Evolutionary conservation across 768 basidiomycete species (phyloP).

Genomic region (Asterophora parasitica): DNA sequence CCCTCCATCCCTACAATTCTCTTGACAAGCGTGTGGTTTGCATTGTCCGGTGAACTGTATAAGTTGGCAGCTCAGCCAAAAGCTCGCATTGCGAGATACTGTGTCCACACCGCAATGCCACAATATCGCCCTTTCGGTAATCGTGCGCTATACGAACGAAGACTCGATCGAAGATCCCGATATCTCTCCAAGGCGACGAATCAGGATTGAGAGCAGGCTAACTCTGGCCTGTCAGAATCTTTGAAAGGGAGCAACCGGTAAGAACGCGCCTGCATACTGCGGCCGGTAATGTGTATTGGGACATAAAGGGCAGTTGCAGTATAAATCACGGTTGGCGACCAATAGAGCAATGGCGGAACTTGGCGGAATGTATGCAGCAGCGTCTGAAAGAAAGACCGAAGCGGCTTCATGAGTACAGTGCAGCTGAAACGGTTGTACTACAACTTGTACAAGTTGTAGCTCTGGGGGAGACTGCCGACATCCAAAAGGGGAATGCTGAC

Average conservation of each 20-base stretch:
- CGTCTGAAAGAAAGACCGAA: slow-evolving; percentile 6
- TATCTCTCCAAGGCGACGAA: slow-evolving; percentile 53
- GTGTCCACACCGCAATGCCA: slow-evolving; percentile 49
- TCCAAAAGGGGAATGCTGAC: no score
- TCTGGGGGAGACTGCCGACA: no score
- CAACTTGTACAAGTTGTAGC: no score
- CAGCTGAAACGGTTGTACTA: no score
- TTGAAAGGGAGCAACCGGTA: background rate
- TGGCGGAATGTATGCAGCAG: background rate
- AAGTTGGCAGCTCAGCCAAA: background rate
- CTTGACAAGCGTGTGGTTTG: slow-evolving; percentile 53
- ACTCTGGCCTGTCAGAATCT: slow-evolving; percentile 14
- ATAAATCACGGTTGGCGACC: slow-evolving; percentile 51
- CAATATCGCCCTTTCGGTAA: slow-evolving; percentile 56
- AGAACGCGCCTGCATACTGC: slow-evolving; percentile 67
- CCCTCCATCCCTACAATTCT: slow-evolving; percentile 61
- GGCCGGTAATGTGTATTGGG: slow-evolving; percentile 50
- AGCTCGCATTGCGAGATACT: background rate
- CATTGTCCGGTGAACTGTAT: slow-evolving; percentile 55
- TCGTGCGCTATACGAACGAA: slow-evolving; percentile 30
- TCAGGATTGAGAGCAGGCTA: slow-evolving; percentile 75
- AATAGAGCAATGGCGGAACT: slow-evolving; percentile 38
- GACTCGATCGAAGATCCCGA: slow-evolving; percentile 58
- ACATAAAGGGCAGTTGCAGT: slow-evolving; percentile 47
- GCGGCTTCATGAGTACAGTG: background rate